Conservation (phyloP, 306 rosid species). For the Cucumis melo region DNA sequence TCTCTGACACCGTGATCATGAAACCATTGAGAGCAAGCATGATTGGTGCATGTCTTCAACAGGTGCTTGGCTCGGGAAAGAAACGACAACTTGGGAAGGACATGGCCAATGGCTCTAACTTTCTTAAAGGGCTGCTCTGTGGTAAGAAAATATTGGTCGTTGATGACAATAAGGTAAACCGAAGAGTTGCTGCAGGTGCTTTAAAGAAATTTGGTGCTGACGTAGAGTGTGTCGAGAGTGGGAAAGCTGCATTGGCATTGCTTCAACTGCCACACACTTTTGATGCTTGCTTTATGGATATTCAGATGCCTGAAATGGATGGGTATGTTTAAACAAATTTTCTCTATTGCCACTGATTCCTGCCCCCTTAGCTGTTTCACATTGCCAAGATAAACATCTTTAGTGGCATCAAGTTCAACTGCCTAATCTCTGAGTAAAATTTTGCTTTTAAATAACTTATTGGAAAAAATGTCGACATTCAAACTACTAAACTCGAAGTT, state of each 20-base stretch:
- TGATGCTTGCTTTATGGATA: constrained; percentile 99
- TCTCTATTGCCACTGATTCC: background rate
- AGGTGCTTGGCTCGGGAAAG: constrained; percentile 58
- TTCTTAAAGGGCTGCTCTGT: constrained; percentile 46
- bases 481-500: background rate
- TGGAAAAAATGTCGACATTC: background rate
- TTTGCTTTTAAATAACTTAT: background rate
- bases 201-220: constrained; percentile 79
- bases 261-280: constrained; percentile 75
- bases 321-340: constrained; percentile 38
- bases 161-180: constrained; percentile 78
- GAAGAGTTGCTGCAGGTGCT: constrained; percentile 96
- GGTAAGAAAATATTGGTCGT: constrained; percentile 85
- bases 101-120: constrained; percentile 40
- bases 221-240: constrained; percentile 76
- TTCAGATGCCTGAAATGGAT: constrained; percentile 99
- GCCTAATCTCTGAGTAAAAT: background rate
- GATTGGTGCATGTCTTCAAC: constrained; percentile 99
- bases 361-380: background rate
- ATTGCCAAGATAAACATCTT: background rate
- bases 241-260: constrained; percentile 68
- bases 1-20: constrained; percentile 85
- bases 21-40: constrained; percentile 90
- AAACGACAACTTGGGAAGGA: constrained; percentile 30
- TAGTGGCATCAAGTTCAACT: background rate